Evolutionary conservation across 176 grass and related monocot genomes (phyloP), one percentile per base, ranked within the genome.

Genomic region (Zoysia pacifica): DNA sequence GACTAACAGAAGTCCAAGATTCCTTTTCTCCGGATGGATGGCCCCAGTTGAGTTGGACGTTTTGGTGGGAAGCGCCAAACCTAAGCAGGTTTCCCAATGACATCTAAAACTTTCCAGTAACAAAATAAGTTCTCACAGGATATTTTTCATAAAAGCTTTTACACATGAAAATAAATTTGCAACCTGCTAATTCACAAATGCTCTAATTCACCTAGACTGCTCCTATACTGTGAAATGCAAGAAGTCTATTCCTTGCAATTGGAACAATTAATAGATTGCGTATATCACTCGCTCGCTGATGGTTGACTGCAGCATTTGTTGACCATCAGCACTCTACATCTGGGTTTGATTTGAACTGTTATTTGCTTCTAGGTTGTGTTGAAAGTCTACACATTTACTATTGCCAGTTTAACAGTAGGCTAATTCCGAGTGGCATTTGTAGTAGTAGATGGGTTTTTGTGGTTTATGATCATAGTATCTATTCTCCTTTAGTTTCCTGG

Each of bases 1-100:
- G 83, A 88, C 69, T 73, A 88, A 53, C 82, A 80, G 79, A 86
- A 93, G 88, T 88, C 85, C 85, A 86, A 93, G 85, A 88, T 88
- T 93, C 85, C 85, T 74, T 80, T 78, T 53, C 73, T 47, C 46
- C 19, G 11, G 80, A 86, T 81, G 47, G 72, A 79, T 88, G 73
- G 65, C 40, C 86, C 55, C 61, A 86, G 48, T 79, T 72, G 79
- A 85, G 70, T 65, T 85, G 74, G 44, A 68, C 83, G 46, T 83
- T 73, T 86, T 54, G 75, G 72, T 81, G 86, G 79, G 77, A 91
- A 87, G 81, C 86, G 70, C 89, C 92, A 82, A 87, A 75, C 16
- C 37, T 82, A 87, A 84, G 80, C 67, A 78, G 79, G 85, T 89
- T 82, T 28, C 28, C 80, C 73, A 70, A 75, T 54, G 60, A 38